Conservation (phyloP, 257 asterid species). For the Coffea eugenioides region DNA sequence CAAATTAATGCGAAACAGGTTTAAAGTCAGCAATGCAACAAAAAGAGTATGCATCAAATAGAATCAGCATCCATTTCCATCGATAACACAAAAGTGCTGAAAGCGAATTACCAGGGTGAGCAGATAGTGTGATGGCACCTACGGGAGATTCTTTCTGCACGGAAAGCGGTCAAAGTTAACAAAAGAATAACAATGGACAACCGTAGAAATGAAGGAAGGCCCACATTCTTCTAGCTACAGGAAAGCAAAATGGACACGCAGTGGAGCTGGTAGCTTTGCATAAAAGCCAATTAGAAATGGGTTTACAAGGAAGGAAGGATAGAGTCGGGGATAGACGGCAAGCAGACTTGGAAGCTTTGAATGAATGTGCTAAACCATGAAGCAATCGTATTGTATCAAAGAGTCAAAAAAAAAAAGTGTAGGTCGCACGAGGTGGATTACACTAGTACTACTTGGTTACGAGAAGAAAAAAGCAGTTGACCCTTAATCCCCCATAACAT, state of each 20-base stretch:
- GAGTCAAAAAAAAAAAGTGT: too few species aligned
- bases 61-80: neutral
- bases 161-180: neutral
- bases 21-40: neutral
- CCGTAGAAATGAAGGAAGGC: neutral
- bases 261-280: neutral
- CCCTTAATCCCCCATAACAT: neutral
- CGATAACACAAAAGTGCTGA: neutral
- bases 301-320: neutral
- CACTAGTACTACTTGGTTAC: too few species aligned
- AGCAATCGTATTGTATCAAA: too few species aligned
- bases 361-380: too few species aligned
- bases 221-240: neutral
- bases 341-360: too few species aligned
- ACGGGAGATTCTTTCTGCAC: slow-evolving; percentile 75
- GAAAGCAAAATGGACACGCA: neutral
- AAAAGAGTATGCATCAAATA: neutral
- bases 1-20: neutral
- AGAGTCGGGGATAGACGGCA: neutral
- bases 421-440: too few species aligned
- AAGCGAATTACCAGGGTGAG: slow-evolving; percentile 77
- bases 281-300: too few species aligned
- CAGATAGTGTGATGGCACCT: slow-evolving; percentile 72
- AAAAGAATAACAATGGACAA: too few species aligned
- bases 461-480: neutral